Percentiles rank a stretch among this genome's conserved stretches.
Evolutionary conservation across 352 stramenopile species (phyloP).

Genomic region (Globisporangium alternatum): DNA sequence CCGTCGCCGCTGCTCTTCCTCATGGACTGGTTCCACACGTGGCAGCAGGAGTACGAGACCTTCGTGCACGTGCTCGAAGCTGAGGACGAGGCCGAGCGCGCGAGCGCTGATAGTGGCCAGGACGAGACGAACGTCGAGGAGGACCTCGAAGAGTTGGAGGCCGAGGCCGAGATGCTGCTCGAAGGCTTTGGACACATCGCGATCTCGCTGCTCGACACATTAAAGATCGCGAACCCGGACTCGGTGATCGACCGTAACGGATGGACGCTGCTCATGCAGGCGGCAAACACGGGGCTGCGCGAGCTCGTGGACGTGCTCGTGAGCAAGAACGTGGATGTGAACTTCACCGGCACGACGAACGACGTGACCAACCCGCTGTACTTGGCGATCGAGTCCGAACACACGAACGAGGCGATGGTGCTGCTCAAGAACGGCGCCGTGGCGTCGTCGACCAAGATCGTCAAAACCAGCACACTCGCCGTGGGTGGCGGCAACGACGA

Average conservation of each 20-base stretch:
- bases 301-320: slow-evolving; percentile 58
- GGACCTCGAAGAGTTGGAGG: slow-evolving; percentile 71
- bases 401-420: slow-evolving; percentile 65
- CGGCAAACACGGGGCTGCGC: slow-evolving; percentile 66
- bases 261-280: slow-evolving; percentile 87
- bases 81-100: slow-evolving; percentile 37
- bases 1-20: slow-evolving; percentile 58
- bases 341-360: slow-evolving; percentile 43
- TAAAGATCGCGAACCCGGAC: slow-evolving; percentile 39
- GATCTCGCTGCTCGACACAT: slow-evolving; percentile 42
- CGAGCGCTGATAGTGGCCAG: slow-evolving; percentile 14
- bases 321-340: slow-evolving; percentile 52
- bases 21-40: slow-evolving; percentile 86
- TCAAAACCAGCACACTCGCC: slow-evolving; percentile 38
- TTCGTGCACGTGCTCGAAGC: slow-evolving; percentile 69
- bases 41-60: slow-evolving; percentile 85
- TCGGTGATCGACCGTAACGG: slow-evolving; percentile 64
- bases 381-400: slow-evolving; percentile 69
- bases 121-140: slow-evolving; percentile 43
- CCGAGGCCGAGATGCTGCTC: slow-evolving; percentile 64
- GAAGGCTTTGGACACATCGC: slow-evolving; percentile 59
- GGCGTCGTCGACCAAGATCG: slow-evolving; percentile 59
- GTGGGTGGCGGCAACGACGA: slow-evolving; percentile 21
- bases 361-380: slow-evolving; percentile 65
- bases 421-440: slow-evolving; percentile 70